These are phyloP conservation scores for Aspergillus bombycis DNA, from an alignment of 2,329 filamentous ascomycete species.

Conservation along the genomic window DNA sequence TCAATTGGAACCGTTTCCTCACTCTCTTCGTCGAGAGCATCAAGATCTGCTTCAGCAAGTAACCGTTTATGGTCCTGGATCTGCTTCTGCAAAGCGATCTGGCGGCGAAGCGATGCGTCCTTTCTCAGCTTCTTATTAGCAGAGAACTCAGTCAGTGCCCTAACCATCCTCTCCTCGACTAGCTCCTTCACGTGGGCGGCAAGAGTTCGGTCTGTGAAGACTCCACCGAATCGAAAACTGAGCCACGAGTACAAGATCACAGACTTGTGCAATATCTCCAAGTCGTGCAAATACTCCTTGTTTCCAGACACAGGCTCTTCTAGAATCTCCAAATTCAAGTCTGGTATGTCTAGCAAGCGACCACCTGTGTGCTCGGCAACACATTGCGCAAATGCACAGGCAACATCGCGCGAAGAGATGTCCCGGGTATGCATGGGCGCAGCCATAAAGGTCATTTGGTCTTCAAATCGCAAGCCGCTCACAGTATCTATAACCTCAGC, in stretches of 20 bases:
- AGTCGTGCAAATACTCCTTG: constrained; percentile 63
- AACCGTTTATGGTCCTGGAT: constrained; percentile 31
- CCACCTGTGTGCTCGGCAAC: constrained; percentile 70
- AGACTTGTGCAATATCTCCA: constrained; percentile 80
- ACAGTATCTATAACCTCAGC: constrained; percentile 76
- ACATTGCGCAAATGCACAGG: constrained; percentile 68
- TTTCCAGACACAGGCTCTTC: constrained; percentile 56
- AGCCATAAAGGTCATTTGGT: constrained; percentile 75
- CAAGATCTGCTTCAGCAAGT: constrained; percentile 26
- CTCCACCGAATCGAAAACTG: constrained; percentile 80
- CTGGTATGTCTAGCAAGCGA: constrained; percentile 69
- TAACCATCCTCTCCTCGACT: constrained; percentile 75
- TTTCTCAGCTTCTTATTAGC: constrained; percentile 45
- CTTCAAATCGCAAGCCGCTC: constrained; percentile 66
- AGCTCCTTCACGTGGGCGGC: constrained; percentile 78
- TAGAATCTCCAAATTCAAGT: constrained; percentile 73
- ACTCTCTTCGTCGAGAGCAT: constrained; percentile 10
- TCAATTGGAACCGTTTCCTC: constrained; percentile 17
- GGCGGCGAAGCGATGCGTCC: constrained; percentile 41
- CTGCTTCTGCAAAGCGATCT: constrained; percentile 43
- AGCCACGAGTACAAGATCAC: constrained; percentile 91
- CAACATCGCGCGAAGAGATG: constrained; percentile 42
- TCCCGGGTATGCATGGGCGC: constrained; percentile 68
- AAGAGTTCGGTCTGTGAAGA: constrained; percentile 74
- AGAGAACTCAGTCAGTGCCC: constrained; percentile 62